phyloP scores from a whole-genome alignment of 768 basidiomycete species.

The Pulveroboletus sp. region DNA sequence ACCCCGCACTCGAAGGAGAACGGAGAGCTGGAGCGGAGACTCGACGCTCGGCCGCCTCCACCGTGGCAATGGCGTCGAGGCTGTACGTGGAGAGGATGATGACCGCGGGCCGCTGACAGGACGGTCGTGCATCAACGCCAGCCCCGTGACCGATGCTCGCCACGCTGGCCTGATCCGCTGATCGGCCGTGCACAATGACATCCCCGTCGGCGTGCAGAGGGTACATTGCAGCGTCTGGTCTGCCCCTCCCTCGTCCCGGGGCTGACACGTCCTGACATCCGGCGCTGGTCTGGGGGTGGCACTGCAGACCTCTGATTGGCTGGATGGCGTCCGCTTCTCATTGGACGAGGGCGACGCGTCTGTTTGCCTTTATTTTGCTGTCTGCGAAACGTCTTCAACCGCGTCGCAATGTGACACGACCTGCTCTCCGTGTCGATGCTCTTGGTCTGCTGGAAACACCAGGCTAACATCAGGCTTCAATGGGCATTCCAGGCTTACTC shows the following conservation, averaged over 20 bases:
- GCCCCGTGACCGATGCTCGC: too few relatives aligned
- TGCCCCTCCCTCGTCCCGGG: too few relatives aligned
- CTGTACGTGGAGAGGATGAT: too few relatives aligned
- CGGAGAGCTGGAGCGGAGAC: background rate
- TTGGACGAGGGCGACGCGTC: constrained; percentile 29
- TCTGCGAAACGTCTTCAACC: background rate
- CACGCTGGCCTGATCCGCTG: too few relatives aligned
- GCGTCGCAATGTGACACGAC: constrained; percentile 1
- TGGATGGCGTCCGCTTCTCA: constrained; percentile 3
- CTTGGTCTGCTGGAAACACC: background rate
- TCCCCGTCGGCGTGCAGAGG: too few relatives aligned
- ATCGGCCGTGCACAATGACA: too few relatives aligned
- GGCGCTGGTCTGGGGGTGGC: too few relatives aligned
- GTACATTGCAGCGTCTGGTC: too few relatives aligned
- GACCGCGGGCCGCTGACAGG: too few relatives aligned
- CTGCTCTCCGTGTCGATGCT: background rate
- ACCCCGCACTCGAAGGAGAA: background rate
- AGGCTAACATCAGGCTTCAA: constrained; percentile 26
- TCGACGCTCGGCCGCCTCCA: background rate
- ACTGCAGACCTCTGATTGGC: too few relatives aligned
- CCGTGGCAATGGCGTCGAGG: background rate
- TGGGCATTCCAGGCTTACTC: constrained; percentile 92
- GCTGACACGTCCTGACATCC: too few relatives aligned
- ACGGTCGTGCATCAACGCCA: too few relatives aligned
- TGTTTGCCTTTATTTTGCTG: constrained; percentile 27